phyloP scores from a whole-genome alignment of 768 basidiomycete genomes.

The Amanita pallidorosea region DNA sequence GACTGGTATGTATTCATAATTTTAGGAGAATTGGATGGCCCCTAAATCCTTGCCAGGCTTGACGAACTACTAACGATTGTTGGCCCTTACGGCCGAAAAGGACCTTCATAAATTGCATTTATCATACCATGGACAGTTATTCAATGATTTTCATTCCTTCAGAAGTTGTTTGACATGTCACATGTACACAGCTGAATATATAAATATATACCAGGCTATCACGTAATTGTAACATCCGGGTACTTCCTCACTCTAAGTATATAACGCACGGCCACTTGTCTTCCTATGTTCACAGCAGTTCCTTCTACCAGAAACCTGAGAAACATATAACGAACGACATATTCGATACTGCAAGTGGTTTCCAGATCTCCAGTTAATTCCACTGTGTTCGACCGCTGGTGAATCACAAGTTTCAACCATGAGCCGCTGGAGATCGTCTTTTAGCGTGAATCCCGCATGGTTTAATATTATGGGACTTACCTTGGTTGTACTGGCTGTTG shows the following conservation, averaged over 20 bases:
- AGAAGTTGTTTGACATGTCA: background rate
- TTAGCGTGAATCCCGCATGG: slow-evolving; percentile 35
- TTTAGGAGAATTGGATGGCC: background rate
- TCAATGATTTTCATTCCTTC: no score
- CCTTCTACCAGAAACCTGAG: background rate
- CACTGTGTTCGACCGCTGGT: background rate
- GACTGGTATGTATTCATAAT: slow-evolving; percentile 19
- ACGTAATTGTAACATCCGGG: background rate
- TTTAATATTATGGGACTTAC: slow-evolving; percentile 35
- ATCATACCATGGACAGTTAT: no score
- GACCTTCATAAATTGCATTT: background rate
- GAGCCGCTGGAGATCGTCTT: slow-evolving; percentile 11
- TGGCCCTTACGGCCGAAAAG: background rate
- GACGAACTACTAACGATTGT: slow-evolving; percentile 5
- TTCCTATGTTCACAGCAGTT: background rate
- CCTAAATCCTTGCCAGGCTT: slow-evolving; percentile 6
- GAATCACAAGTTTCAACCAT: slow-evolving; percentile 9
- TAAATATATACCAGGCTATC: background rate
- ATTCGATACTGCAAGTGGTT: no score
- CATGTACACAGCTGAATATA: no score
- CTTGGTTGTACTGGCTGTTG: slow-evolving; percentile 25
- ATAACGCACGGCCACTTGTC: background rate
- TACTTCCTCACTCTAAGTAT: no score
- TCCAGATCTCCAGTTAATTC: no score
- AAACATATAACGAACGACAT: background rate